These are phyloP conservation scores for Cercophora samala DNA, from an alignment of 495 filamentous ascomycete genomes.

Conservation along the genomic window DNA sequence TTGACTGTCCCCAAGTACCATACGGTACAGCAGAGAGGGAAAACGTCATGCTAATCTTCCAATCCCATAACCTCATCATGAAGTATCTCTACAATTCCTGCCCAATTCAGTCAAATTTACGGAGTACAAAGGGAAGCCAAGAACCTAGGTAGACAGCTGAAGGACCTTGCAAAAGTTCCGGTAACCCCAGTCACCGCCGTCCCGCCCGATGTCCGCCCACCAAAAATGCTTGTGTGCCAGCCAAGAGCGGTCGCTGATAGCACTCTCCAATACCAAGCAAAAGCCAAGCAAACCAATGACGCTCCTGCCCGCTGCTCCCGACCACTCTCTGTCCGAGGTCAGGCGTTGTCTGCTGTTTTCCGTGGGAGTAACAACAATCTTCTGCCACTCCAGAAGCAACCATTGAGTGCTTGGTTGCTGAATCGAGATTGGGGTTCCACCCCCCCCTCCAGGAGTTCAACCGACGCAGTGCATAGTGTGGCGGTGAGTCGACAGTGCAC, in stretches of 20 bases:
- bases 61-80: too few species aligned
- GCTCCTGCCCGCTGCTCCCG: constrained; percentile 14
- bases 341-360: constrained; percentile 11
- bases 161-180: neutral
- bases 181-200: neutral
- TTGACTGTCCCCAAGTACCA: too few species aligned
- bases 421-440: neutral
- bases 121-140: too few species aligned
- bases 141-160: neutral
- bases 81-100: neutral
- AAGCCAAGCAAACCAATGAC: constrained; percentile 9
- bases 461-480: neutral
- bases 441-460: neutral
- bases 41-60: too few species aligned
- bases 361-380: neutral
- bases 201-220: neutral
- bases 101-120: too few species aligned
- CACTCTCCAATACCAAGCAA: constrained; percentile 19
- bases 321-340: neutral
- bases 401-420: neutral
- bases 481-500: neutral
- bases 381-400: neutral
- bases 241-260: constrained; percentile 7
- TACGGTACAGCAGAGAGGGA: too few species aligned
- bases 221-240: neutral